Evolutionary conservation across 169 alveolate genomes (phyloP), one percentile per base, ranked within the genome.

Genomic region (Cryptosporidium felis): DNA sequence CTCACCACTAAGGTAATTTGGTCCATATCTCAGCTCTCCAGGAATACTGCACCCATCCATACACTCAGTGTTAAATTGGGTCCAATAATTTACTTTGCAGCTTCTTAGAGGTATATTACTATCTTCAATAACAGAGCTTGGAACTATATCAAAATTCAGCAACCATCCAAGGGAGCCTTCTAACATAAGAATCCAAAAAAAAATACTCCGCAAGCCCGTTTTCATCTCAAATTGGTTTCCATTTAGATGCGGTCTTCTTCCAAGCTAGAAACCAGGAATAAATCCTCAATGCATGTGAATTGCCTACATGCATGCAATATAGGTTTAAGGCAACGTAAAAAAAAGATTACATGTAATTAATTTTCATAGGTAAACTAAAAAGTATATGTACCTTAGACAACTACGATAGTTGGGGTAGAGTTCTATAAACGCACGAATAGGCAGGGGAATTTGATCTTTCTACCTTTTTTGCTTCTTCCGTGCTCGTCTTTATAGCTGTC

Each of bases 391-490:
- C n/a, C n/a, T 38, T 60, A 9, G 40, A 0, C 28, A 18, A 9
- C 34, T 8, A 36, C 12, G 38, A 30, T 44, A 60, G 34, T 16
- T 21, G n/a, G 23, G 47, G 40, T 47, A 45, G 59, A 67, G 80
- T 65, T 80, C 41, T 61, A 51, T 85, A 89, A 18, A 81, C 89
- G 41, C 90, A 81, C 23, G 80, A 66, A 56, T 89, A 89, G 62
- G 88, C 80, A 23, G 65, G 63, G 10, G 89, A 85, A 34, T 89
- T 67, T 30, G 89, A 80, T 81, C 74, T 81, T 51, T 80, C 81
- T 0, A 89, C 92, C 42, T 82, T 65, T 28, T 89, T 89, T 18
- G 90, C 82, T 53, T 89, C 92, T 56, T 89, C 92, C 21, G 92
- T 82, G 49, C 49, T 89, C 18, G 85, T 79, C 28, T 82, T 89